These are phyloP conservation scores for Pseudozyma pruni DNA, from an alignment of 1,284 basidiomycete genomes.

Conservation along the genomic window DNA sequence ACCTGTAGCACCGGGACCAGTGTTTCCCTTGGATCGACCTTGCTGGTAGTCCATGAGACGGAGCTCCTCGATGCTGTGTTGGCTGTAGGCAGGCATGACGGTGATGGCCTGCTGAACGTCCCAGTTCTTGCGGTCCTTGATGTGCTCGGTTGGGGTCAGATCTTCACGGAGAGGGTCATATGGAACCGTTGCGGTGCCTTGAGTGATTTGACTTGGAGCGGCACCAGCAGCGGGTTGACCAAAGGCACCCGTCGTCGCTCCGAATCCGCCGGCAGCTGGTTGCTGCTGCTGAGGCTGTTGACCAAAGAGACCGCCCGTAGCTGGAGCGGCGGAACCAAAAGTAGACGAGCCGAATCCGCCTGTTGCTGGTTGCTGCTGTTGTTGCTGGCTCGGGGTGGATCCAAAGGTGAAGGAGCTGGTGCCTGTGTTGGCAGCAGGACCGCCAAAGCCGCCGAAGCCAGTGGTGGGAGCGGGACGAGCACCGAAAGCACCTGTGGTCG, in stretches of 20 bases:
- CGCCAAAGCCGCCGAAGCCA: slow-evolving; percentile 59
- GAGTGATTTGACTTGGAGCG: slow-evolving; percentile 45
- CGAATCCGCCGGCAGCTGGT: slow-evolving; percentile 43
- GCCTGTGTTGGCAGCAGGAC: slow-evolving; percentile 19
- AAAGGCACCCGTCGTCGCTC: slow-evolving; percentile 35
- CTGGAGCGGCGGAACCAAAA: slow-evolving; percentile 28
- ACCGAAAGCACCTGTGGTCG: slow-evolving; percentile 47
- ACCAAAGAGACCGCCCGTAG: slow-evolving; percentile 49
- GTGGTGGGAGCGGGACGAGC: slow-evolving; percentile 53
- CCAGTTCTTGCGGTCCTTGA: slow-evolving; percentile 58
- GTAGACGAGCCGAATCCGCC: slow-evolving; percentile 49
- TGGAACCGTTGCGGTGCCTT: slow-evolving; percentile 57
- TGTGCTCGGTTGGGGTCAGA: slow-evolving; percentile 53
- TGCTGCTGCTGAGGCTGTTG: slow-evolving; percentile 49
- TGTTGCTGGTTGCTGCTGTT: slow-evolving; percentile 35
- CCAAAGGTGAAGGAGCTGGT: slow-evolving; percentile 52
- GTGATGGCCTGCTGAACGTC: slow-evolving; percentile 61
- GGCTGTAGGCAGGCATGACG: slow-evolving; percentile 58
- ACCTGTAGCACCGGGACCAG: slow-evolving; percentile 45
- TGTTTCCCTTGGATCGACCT: slow-evolving; percentile 54
- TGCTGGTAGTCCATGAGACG: slow-evolving; percentile 61
- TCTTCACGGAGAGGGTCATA: slow-evolving; percentile 59
- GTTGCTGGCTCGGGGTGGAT: slow-evolving; percentile 29
- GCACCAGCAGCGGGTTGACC: slow-evolving; percentile 32
- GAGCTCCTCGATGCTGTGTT: slow-evolving; percentile 58